Base-by-base conservation (phyloP, 768 basidiomycete genomes). In the Boletus vermiculosoides region DNA sequence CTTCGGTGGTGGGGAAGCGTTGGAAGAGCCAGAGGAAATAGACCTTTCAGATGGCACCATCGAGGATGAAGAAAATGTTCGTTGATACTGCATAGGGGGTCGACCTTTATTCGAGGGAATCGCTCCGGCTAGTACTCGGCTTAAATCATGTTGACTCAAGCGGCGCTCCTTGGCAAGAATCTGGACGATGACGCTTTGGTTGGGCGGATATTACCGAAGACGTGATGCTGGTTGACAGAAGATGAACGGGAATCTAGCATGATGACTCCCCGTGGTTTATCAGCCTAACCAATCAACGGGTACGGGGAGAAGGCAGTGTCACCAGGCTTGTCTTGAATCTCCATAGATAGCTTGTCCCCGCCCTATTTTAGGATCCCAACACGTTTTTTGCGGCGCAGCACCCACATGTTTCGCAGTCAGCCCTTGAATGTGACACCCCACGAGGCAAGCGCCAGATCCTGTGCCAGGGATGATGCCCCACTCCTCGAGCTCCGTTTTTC, bases 191-290 rank as follows among this genome's bases (percentile, higher is more conserved):
- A 64, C 58, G 64, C 58, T 62, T 58, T 46, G 45, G 57, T 31
- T 57, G 39, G 45, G 52, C 71, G 71, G 71, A 72, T 66, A 72
- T 72, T 72, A 72, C 69, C 71, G 71, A 74, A 54, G 61, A 58
- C 65, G 64, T 69, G 63, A 63, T 71, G 71, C 54, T 56, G 58
- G 61, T 63, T 64, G 62, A 61, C 57, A 57, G 41, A 55, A 61
- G 55, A 63, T 63, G 66, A 71, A 73, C 69, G 72, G 72, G 66
- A 72, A 72, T 65, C 72, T 64, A 62, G 62, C 62, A 64, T 62
- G 65, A 69, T 60, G 62, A 66, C 63, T 61, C 68, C 61, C 57
- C 67, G 65, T 72, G 67, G 63, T 56, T 64, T 66, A 71, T 69
- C 71, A 62, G 65, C 63, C 57, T 57, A 51, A 59, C 63, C 60